phyloP scores from a whole-genome alignment of 805 yeast genomes.

The Saturnispora dispora region DNA sequence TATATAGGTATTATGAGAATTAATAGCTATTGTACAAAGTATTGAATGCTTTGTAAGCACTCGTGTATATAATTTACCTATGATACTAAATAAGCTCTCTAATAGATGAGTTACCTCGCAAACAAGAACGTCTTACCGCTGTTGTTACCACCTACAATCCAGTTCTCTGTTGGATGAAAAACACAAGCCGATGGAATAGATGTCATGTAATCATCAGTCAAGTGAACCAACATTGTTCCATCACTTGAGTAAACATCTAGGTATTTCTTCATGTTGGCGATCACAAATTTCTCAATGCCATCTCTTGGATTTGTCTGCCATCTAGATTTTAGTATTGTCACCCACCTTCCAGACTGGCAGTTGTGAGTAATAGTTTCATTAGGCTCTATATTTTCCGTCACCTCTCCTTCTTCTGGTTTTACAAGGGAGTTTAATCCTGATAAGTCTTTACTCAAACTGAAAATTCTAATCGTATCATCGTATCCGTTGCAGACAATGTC shows the following conservation, averaged over 20 bases:
- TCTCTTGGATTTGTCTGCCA: constrained; percentile 76
- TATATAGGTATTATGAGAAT: not conserved
- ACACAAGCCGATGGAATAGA: constrained; percentile 89
- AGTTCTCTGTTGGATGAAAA: constrained; percentile 78
- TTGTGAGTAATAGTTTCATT: constrained; percentile 65
- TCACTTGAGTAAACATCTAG: constrained; percentile 72
- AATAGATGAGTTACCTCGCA: constrained; percentile 6
- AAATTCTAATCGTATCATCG: constrained; percentile 73
- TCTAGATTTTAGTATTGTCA: constrained; percentile 75
- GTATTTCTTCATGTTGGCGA: constrained; percentile 87
- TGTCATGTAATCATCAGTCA: constrained; percentile 50
- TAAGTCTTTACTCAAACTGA: constrained; percentile 38
- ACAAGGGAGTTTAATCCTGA: constrained; percentile 11
- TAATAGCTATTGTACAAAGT: not conserved
- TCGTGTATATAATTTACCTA: not conserved
- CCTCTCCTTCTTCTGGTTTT: constrained; percentile 17
- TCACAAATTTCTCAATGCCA: constrained; percentile 71
- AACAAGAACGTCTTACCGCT: constrained; percentile 79
- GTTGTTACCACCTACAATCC: constrained; percentile 92
- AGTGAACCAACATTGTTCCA: constrained; percentile 73
- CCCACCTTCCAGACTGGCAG: constrained; percentile 97
- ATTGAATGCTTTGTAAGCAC: not conserved
- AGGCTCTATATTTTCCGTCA: constrained; percentile 45
- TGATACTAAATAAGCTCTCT: not conserved
- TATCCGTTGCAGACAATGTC: constrained; percentile 87